These are phyloP conservation scores for Penicillium atrosanguineum DNA, from an alignment of 495 filamentous ascomycete genomes.

Conservation along the genomic window DNA sequence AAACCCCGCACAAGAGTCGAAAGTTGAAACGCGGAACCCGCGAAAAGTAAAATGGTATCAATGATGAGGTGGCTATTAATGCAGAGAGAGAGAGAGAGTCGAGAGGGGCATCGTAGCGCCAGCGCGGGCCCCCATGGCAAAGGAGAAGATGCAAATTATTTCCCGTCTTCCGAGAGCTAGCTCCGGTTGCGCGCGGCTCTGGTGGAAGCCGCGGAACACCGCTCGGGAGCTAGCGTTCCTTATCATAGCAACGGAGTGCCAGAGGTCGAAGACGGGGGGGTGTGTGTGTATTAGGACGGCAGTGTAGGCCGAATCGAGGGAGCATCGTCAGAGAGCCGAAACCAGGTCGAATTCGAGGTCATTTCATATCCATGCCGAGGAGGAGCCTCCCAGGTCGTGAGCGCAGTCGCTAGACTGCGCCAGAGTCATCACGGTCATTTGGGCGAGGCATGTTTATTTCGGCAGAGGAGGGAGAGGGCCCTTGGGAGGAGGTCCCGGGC, in stretches of 20 bases:
- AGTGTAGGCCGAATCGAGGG: conserved; percentile 15
- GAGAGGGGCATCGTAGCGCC: conserved; percentile 11
- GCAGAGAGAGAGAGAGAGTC: too few relatives aligned
- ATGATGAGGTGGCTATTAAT: conserved; percentile 5
- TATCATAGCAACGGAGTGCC: not conserved
- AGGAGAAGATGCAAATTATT: not conserved
- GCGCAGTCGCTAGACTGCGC: conserved; percentile 27
- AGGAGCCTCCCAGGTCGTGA: conserved; percentile 26
- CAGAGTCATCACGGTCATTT: conserved; percentile 40
- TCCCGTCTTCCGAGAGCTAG: too few relatives aligned
- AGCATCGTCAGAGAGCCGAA: conserved; percentile 24
- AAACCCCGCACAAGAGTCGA: conserved; percentile 14
- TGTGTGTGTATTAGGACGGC: conserved; percentile 12
- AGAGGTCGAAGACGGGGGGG: not conserved
- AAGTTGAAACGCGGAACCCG: conserved; percentile 4
- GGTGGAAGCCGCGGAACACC: not conserved
- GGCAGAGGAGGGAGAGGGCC: conserved; percentile 80
- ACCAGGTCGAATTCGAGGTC: conserved; percentile 30
- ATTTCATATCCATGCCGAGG: conserved; percentile 35
- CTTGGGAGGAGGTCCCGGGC: conserved; percentile 80
- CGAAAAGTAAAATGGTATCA: conserved; percentile 6
- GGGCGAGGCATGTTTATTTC: conserved; percentile 54
- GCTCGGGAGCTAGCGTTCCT: not conserved
- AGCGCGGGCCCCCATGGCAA: conserved; percentile 6
- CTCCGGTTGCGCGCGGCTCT: not conserved